Conservation (phyloP, 202 grass and related monocot genomes). For the Schoenoplectus triqueter region DNA sequence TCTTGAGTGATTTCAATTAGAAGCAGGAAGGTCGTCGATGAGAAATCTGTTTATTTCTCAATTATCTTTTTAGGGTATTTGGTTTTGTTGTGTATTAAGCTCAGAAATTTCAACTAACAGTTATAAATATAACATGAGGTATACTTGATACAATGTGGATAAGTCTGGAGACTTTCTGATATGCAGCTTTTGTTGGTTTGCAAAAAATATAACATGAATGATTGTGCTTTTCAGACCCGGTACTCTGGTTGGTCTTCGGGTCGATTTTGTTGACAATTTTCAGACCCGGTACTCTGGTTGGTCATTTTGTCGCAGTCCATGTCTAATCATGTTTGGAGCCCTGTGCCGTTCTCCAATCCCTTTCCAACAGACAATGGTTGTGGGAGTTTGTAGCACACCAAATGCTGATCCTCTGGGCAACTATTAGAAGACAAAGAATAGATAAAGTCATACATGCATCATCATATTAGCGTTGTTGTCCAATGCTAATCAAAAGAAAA, state of each 20-base stretch:
- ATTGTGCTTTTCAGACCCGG: constrained; percentile 44
- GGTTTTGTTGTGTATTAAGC: constrained; percentile 25
- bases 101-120: constrained; percentile 45
- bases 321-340: neutral
- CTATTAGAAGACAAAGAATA: constrained; percentile 17
- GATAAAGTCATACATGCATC: neutral
- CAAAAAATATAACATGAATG: constrained; percentile 24
- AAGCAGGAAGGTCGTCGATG: constrained; percentile 35
- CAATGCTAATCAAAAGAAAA: neutral
- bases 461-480: neutral
- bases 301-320: neutral
- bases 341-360: neutral
- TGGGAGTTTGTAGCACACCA: neutral
- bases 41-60: constrained; percentile 23
- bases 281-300: neutral
- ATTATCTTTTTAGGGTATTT: constrained; percentile 34
- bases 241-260: constrained; percentile 62
- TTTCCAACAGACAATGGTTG: neutral
- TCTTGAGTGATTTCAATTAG: neutral
- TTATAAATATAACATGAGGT: constrained; percentile 45
- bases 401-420: neutral
- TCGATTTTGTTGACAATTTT: neutral
- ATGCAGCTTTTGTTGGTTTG: constrained; percentile 16
- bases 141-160: constrained; percentile 26
- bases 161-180: constrained; percentile 26